Base-by-base conservation (phyloP, 495 filamentous ascomycete species). In the Penicillium soppii region DNA sequence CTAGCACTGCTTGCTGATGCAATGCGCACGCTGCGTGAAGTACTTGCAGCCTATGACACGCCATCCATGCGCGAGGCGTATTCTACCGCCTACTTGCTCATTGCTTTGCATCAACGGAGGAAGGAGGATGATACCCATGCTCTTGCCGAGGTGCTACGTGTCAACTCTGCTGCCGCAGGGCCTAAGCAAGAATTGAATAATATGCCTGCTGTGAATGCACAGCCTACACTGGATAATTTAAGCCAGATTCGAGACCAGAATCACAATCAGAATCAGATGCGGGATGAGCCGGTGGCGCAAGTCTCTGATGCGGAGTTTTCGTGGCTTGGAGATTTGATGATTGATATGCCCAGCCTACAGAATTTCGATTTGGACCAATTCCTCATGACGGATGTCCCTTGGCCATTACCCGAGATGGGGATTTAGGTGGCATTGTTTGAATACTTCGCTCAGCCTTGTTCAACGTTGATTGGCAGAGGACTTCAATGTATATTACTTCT, bases 61-160 rank as follows among this genome's bases (percentile, higher is more conserved):
- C 43, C 60, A 32, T 68, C 74, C 4, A 75, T 77, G 63, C 70
- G 71, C 0, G 80, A 83, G 56, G 79, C 80, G 2, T 69, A 77
- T 43, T 75, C 69, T 10, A 82, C 78, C 8, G 77, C 79, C 26
- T 77, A 73, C 35, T 48, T 79, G 45, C 69, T 81, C 17, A 65
- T 80, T 38, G 53, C 71, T 27, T 50, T 77, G 46, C 72, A 77
- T 42, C 72, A 75, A 51, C 57, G 69, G 3, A 55, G 71, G 16
- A 75, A 72, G 44, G 71, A 74, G 45, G 71, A 75, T 52, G 73
- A 77, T 50, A 70, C 69, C 7, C 47, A 55, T 27, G 63, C 55
- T 1, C 57, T 77, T 8, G 58, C 56, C 4, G 65, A 69, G 23
- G 68, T 77, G 4, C 40, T 77, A 52, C 48, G 62, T 30, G 63